Evolutionary conservation across 495 filamentous ascomycete genomes (phyloP), one percentile per base, ranked within the genome.

Genomic region (Cryomyces minteri): DNA sequence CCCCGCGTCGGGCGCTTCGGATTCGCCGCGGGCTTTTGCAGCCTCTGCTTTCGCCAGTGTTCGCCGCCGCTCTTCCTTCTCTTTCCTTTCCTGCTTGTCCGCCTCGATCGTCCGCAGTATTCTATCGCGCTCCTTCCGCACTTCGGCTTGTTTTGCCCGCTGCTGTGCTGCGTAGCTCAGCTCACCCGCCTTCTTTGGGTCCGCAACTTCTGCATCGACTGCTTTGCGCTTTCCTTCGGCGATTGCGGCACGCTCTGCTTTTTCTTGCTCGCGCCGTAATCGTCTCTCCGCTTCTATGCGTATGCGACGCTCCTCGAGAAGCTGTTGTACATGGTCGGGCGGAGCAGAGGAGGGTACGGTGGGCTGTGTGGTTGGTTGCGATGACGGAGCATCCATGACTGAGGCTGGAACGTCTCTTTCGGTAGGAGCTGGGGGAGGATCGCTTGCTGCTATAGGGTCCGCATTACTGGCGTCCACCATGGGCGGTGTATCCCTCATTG

Each of bases 51-150:
- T 43, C 11, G 51, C 54, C 10, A 45, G 14, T 7, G 65, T 63
- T 53, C 67, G 74, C 31, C 65, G 63, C 39, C 60, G 60, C 6
- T 65, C 67, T 34, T 73, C 72, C 10, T 66, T 62, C 18, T 66
- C 65, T 34, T 64, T 67, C 10, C 83, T 71, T 43, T 75, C 77
- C 2, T 62, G 66, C 56, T 77, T 82, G 59, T 87, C 80, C 8
- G 44, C 48, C 43, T 63, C 61, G 39, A 65, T 59, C 9, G 49
- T 51, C 25, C 46, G 49, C 28, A 59, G 43, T 41, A 65, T 54
- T 0, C 62, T 50, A 12, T 55, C 51, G 6, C 54, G 49, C 39
- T 65, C 61, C 36, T 52, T 38, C 38, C 55, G 54, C 9, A 55
- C 58, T 41, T 60, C 57, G 31, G 56, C 52, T 43, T 48, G 59